Evolutionary conservation across 306 rosid genomes (phyloP).

Genomic region (Sphenostylis stenocarpa): DNA sequence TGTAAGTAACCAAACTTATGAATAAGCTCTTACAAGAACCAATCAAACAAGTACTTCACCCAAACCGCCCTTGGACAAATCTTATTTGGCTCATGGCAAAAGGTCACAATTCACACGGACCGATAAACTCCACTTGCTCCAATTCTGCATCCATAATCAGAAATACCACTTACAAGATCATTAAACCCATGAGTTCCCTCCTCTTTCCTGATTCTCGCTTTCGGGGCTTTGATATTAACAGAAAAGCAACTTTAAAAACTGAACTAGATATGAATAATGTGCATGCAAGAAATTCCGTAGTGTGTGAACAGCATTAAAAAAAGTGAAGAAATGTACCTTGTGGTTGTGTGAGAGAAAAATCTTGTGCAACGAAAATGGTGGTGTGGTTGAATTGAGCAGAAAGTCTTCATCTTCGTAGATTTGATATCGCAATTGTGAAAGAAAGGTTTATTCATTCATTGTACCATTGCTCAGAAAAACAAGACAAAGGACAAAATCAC

Average conservation of each 20-base stretch:
- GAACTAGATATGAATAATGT: background rate
- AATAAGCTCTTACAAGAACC: background rate
- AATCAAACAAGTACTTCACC: background rate
- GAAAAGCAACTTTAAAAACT: background rate
- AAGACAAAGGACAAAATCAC: background rate
- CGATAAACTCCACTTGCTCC: background rate
- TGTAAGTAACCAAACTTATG: background rate
- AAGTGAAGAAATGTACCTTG: conserved; percentile 28
- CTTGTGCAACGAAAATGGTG: conserved; percentile 7
- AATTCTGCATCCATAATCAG: background rate
- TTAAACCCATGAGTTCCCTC: background rate
- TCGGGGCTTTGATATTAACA: conserved; percentile 2
- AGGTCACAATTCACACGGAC: conserved; percentile 2
- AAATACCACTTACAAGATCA: background rate
- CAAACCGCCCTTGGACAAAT: background rate
- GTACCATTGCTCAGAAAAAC: background rate
- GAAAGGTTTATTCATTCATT: background rate
- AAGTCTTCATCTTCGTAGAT: background rate
- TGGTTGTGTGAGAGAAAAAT: conserved; percentile 2
- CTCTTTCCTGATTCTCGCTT: background rate
- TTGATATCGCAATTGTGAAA: background rate
- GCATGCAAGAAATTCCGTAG: background rate
- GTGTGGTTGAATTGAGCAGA: conserved; percentile 20
- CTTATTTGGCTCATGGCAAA: background rate
- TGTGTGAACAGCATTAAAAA: background rate